Evolutionary conservation across 1,139 yeast genomes (phyloP).

Genomic region (Pneumocystis canis): DNA sequence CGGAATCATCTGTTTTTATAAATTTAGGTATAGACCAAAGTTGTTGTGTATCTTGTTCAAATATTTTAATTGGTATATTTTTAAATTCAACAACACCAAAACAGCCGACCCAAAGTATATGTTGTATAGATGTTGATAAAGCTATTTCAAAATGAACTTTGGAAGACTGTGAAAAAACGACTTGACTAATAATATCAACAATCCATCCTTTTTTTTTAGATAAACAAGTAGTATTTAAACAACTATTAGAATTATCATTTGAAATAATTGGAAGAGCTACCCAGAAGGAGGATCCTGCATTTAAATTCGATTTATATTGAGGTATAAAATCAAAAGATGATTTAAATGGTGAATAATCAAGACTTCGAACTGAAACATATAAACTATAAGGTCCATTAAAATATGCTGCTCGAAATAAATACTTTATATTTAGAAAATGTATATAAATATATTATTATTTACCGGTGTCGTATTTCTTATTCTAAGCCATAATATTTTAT

Average conservation of each 20-base stretch:
- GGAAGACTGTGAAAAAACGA: constrained; percentile 57
- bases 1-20: constrained; percentile 26
- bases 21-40: constrained; percentile 47
- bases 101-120: constrained; percentile 11
- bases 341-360: constrained; percentile 42
- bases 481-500: neutral
- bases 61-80: constrained; percentile 29
- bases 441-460: neutral
- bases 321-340: constrained; percentile 52
- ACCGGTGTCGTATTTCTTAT: neutral
- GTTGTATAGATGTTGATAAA: constrained; percentile 38
- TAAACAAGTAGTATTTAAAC: constrained; percentile 37
- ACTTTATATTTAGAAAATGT: constrained; percentile 50
- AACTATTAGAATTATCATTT: constrained; percentile 12
- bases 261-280: constrained; percentile 1
- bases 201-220: constrained; percentile 37
- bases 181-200: constrained; percentile 74
- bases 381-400: constrained; percentile 81
- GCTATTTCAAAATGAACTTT: constrained; percentile 55
- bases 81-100: constrained; percentile 13
- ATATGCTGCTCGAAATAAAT: constrained; percentile 73
- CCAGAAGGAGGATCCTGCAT: constrained; percentile 50
- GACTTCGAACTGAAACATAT: constrained; percentile 65
- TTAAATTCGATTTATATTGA: constrained; percentile 53
- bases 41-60: constrained; percentile 47